A percentile compares a stretch with the other conserved stretches of the same genome.
Conservation (phyloP, 164 flowering plant species). For the Aristolochia californica region DNA sequence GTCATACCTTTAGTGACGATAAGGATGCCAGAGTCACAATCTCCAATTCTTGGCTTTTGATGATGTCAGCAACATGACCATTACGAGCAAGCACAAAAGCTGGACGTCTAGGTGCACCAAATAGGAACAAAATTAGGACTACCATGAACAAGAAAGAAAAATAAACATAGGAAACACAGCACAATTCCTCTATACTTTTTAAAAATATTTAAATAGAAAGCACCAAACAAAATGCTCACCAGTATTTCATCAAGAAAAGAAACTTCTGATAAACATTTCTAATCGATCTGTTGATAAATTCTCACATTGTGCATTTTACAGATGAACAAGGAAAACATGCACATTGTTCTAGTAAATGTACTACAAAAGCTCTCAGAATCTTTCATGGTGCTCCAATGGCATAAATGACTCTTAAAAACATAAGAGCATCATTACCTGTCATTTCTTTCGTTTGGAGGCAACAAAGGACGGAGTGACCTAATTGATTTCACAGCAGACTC, state of each 20-base stretch:
- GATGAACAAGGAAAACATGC: background rate
- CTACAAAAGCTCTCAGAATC: background rate
- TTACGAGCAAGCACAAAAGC: slow-evolving; percentile 61
- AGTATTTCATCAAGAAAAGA: too few species aligned
- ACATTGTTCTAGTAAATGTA: background rate
- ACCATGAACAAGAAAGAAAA: too few species aligned
- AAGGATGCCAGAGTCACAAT: slow-evolving; percentile 69
- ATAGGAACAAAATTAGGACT: background rate
- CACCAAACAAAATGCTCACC: too few species aligned
- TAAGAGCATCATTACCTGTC: slow-evolving; percentile 47
- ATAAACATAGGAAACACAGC: too few species aligned
- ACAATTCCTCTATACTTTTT: too few species aligned
- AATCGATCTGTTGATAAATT: too few species aligned
- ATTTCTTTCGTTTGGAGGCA: slow-evolving; percentile 57
- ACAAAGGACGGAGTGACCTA: slow-evolving; percentile 48
- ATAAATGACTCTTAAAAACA: background rate
- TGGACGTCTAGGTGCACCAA: slow-evolving; percentile 40
- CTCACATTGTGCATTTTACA: background rate
- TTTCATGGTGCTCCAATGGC: background rate
- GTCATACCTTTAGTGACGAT: slow-evolving; percentile 59
- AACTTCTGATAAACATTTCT: too few species aligned
- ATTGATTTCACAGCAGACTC: slow-evolving; percentile 60
- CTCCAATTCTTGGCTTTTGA: slow-evolving; percentile 43
- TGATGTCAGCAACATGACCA: slow-evolving; percentile 28
- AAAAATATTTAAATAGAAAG: too few species aligned